Percentiles rank a stretch among this genome's conserved stretches.
Evolutionary conservation across 257 asterid species (phyloP).

Genomic region (Haberlea rhodopensis): DNA sequence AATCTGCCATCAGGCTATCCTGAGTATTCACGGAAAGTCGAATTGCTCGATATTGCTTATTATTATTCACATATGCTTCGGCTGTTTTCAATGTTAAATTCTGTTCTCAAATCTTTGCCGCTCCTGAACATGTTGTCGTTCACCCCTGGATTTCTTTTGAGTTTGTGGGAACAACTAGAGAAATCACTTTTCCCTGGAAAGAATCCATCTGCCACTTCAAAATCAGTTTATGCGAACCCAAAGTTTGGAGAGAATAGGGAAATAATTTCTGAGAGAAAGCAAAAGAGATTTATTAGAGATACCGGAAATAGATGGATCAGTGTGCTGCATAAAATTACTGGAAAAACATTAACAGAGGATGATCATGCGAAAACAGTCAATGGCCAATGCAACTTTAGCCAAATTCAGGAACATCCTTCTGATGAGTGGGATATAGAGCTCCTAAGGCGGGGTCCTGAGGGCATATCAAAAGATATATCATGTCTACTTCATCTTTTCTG

Average conservation of each 20-base stretch:
- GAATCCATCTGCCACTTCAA: constrained; percentile 27
- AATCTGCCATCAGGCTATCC: constrained; percentile 28
- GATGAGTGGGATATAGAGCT: constrained; percentile 73
- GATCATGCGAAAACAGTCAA: constrained; percentile 30
- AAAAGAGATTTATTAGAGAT: constrained; percentile 52
- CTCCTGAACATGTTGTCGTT: constrained; percentile 89
- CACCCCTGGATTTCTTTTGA: constrained; percentile 83
- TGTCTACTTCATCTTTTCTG: constrained; percentile 86
- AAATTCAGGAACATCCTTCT: constrained; percentile 46
- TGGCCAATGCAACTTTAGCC: constrained; percentile 34
- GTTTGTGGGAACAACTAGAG: constrained; percentile 74
- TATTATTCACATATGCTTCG: constrained; percentile 82
- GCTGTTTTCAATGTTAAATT: constrained; percentile 62
- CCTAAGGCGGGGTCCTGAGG: constrained; percentile 76
- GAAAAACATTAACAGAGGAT: constrained; percentile 51
- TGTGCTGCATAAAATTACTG: constrained; percentile 66
- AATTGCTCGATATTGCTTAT: constrained; percentile 61
- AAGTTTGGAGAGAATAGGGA: constrained; percentile 36
- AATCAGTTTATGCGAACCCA: constrained; percentile 30
- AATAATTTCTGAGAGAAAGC: constrained; percentile 49
- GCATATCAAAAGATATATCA: constrained; percentile 61
- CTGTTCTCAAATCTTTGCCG: constrained; percentile 72
- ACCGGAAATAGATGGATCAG: constrained; percentile 72
- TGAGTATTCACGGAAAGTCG: constrained; percentile 36
- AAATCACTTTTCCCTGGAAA: constrained; percentile 49